Evolutionary conservation across 768 basidiomycete genomes (phyloP), one percentile per base, ranked within the genome.

Genomic region (Trametes villosa): DNA sequence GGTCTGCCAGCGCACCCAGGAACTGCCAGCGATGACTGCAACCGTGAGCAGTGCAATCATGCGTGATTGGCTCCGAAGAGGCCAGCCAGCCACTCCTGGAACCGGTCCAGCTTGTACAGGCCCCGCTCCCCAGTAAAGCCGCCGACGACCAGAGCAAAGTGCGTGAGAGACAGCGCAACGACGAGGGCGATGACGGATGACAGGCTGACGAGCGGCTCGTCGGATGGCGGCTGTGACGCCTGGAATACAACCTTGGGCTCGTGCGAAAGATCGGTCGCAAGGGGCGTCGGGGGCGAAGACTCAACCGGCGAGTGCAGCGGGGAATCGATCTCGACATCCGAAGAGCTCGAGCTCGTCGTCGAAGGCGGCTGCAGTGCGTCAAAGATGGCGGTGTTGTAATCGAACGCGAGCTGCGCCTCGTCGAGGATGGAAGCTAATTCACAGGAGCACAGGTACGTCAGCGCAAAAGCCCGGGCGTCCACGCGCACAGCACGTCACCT

Each of bases 341-440:
- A 46, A 17, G 45, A 44, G 24, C 44, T 57, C 31, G 56, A 31
- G 46, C 50, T 29, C 27, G 51, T 22, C 30, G 36, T 36, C 1
- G 59, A 55, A 1, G 72, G 71, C 15, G 71, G 48, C n/a, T 58
- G 47, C 22, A 72, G 68, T 33, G 65, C 59, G 30, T 60, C 67
- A 64, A 75, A 71, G 11, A 76, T 61, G 18, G 66, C 74, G 34
- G 62, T 70, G 62, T 77, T 76, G 45, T 76, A 67, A 38, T 67
- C 68, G 58, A 77, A 77, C 15, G 70, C 74, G 30, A 70, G 54
- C 56, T 63, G 70, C 41, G 76, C 72, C 62, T 77, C 76, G 2
- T 72, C 63, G 7, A 76, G 63, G 26, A 75, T 62, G 9, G 61
- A 53, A 20, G 53, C 72, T 73, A 41, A 12, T 24, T 20, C 18